Conservation (phyloP, 371 early-diverging fungal species). For the Mucor saturninus region DNA sequence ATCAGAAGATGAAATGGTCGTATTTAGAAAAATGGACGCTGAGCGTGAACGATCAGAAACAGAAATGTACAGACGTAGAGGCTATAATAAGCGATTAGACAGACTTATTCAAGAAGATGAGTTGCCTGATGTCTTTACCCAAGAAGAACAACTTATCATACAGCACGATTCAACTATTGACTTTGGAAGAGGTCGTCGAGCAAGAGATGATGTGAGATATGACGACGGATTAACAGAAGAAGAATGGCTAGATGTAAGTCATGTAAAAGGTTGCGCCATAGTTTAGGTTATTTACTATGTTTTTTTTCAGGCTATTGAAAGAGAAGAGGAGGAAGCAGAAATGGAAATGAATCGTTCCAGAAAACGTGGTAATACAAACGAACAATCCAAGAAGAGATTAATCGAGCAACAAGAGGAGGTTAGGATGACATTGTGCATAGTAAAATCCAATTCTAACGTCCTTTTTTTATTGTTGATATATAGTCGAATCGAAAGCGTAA, state of each 20-base stretch:
- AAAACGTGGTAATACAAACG: not conserved
- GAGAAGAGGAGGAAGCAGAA: conserved; percentile 1
- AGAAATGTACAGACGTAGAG: conserved; percentile 34
- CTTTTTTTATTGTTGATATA: not conserved
- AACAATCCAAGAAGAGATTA: not conserved
- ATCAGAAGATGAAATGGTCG: conserved; percentile 39
- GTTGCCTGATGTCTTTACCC: conserved; percentile 81
- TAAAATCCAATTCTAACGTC: not conserved
- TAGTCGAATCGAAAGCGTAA: not conserved
- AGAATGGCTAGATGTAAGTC: conserved; percentile 72
- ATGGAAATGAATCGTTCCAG: conserved; percentile 2
- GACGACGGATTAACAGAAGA: conserved; percentile 96
- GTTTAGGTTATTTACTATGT: not conserved
- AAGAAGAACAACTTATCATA: conserved; percentile 61
- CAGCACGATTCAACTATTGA: conserved; percentile 44
- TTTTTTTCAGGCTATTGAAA: conserved; percentile 3
- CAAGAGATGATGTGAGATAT: conserved; percentile 75
- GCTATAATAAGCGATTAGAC: conserved; percentile 53
- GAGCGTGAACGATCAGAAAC: conserved; percentile 39
- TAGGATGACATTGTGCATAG: not conserved
- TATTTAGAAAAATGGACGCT: conserved; percentile 47
- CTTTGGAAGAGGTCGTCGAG: conserved; percentile 75
- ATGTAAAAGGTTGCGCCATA: not conserved
- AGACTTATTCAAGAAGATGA: conserved; percentile 87
- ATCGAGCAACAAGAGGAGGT: not conserved